Base-by-base conservation (phyloP, 2,329 filamentous ascomycete genomes). In the Canariomyces notabilis region DNA sequence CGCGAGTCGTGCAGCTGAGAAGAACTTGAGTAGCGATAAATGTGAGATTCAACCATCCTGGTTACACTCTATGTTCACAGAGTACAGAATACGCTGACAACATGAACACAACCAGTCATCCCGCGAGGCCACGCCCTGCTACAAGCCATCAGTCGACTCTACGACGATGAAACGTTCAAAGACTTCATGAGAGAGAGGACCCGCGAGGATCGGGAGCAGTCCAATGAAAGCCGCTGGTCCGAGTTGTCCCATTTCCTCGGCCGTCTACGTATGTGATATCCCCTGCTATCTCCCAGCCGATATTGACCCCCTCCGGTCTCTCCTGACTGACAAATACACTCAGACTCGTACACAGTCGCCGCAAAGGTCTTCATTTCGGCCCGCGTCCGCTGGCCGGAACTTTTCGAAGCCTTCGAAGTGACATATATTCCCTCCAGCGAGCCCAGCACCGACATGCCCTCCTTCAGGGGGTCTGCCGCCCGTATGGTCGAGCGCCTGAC, bases 371-470 rank as follows among this genome's bases (percentile, higher is more conserved):
- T 63, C 34, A 16, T 59, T 15, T 40, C 46, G 1, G 52, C 55
- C 5, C 51, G 52, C 5, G 44, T 46, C 22, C 36, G 37, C 5
- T 67, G 61, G 57, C 56, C 57, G 0, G 44, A 54, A 4, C 50
- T 69, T 0, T 68, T 67, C 5, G 44, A 60, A 2, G 58, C 62
- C 5, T 52, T 64, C 18, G 33, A 53, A 7, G 51, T 69, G 7
- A 48, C 46, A 0, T 32, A 46, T 0, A 20, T 68, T 0, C 41
- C 53, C 0, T 67, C 66, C 0, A 63, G 56, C 14, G 19, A 14
- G 8, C 39, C 26, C 1, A 29, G 7, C 8, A 15, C 3, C 2
- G 19, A 37, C 14, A 19, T 12, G 5, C 32, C 40, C 15, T 26
- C 48, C 19, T 6, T 55, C 23, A 26, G 19, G 5, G 36, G 41